Conservation (phyloP, 257 asterid genomes). For the Leptodermis oblonga region DNA sequence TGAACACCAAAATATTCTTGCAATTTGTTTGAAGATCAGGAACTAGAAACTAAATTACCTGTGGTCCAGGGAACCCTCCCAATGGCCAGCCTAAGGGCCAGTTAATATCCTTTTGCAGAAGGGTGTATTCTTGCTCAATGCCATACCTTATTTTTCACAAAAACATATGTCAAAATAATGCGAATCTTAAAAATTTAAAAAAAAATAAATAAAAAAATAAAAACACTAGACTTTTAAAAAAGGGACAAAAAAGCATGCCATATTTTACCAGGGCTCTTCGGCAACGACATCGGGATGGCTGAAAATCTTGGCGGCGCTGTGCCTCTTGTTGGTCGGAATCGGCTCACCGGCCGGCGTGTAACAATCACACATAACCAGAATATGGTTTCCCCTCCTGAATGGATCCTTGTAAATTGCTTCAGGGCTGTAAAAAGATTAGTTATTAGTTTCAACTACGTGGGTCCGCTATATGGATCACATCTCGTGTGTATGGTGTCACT, state of each 20-base stretch:
- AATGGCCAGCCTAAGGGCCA: constrained; percentile 98
- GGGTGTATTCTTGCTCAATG: constrained; percentile 94
- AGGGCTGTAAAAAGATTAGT: constrained; percentile 45
- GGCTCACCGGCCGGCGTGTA: constrained; percentile 94
- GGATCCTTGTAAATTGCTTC: constrained; percentile 93
- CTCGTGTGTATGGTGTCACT: background rate
- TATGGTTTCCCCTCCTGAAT: constrained; percentile 78
- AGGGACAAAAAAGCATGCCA: background rate
- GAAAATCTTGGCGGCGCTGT: constrained; percentile 65
- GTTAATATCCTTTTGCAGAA: constrained; percentile 62
- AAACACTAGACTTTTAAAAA: background rate
- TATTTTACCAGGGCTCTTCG: constrained; percentile 70
- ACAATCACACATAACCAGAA: constrained; percentile 86
- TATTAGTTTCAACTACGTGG: no score
- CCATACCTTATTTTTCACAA: constrained; percentile 55
- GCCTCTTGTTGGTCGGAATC: constrained; percentile 80
- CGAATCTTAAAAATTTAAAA: no score
- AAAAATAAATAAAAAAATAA: background rate
- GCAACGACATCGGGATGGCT: constrained; percentile 63
- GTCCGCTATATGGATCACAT: no score
- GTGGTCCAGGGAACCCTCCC: constrained; percentile 96
- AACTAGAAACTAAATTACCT: constrained; percentile 36
- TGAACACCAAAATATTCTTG: background rate
- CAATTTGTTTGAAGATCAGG: background rate
- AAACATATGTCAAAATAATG: background rate